Percentiles rank a stretch among this genome's conserved stretches.
Evolutionary conservation across 1,139 yeast species (phyloP).

Genomic region (Tardiomyces blankii): DNA sequence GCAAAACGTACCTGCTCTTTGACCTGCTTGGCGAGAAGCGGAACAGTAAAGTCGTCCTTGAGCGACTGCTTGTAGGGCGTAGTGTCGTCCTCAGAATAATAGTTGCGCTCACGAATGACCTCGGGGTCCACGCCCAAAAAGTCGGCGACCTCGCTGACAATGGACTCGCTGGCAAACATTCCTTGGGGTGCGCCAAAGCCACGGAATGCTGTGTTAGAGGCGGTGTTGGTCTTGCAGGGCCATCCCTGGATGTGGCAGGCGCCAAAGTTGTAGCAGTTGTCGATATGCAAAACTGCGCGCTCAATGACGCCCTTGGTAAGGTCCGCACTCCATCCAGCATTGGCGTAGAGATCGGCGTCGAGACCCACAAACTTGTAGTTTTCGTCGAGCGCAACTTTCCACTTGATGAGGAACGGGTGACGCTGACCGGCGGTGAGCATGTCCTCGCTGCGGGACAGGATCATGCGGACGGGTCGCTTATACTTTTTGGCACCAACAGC

Average conservation of each 20-base stretch:
- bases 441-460: constrained; percentile 31
- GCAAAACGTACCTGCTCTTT: constrained; percentile 18
- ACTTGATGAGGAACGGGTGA: constrained; percentile 34
- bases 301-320: constrained; percentile 36
- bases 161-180: constrained; percentile 32
- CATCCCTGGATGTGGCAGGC: constrained; percentile 28
- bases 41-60: constrained; percentile 31
- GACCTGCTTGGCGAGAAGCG: constrained; percentile 26
- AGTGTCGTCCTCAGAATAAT: constrained; percentile 23
- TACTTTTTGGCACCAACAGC: constrained; percentile 45
- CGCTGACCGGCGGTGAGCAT: constrained; percentile 36
- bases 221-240: constrained; percentile 34
- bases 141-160: constrained; percentile 31
- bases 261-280: constrained; percentile 33
- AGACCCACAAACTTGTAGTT: constrained; percentile 30
- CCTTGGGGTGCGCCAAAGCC: constrained; percentile 42
- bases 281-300: constrained; percentile 33
- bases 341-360: constrained; percentile 29
- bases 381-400: constrained; percentile 32
- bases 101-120: constrained; percentile 27
- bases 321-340: constrained; percentile 39
- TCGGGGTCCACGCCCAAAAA: constrained; percentile 30
- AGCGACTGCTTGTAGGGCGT: constrained; percentile 33
- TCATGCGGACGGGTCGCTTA: constrained; percentile 32
- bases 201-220: constrained; percentile 37